phyloP scores from a whole-genome alignment of 768 basidiomycete species.

The Suillus alpinus region DNA sequence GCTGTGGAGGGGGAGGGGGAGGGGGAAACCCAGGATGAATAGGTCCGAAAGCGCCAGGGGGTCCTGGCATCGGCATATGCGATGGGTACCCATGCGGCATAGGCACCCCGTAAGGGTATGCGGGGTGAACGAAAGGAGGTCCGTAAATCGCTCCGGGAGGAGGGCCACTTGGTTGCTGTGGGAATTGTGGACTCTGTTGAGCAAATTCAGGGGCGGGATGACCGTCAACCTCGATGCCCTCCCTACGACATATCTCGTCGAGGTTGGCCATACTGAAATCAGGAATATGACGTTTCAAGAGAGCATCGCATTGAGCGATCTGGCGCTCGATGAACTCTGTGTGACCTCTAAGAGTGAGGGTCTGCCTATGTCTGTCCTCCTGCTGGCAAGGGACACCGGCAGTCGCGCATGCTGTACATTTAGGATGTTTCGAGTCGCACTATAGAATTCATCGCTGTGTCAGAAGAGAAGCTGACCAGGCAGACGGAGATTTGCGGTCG shows the following conservation, averaged over 20 bases:
- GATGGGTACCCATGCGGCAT: conserved; percentile 45
- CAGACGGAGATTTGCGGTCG: conserved; percentile 81
- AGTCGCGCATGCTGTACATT: conserved; percentile 81
- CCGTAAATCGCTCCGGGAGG: conserved; percentile 31
- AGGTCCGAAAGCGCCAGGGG: conserved; percentile 47
- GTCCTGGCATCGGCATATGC: conserved; percentile 38
- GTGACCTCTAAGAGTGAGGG: conserved; percentile 80
- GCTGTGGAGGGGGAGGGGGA: conserved; percentile 26
- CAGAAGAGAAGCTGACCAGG: conserved; percentile 34
- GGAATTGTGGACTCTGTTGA: conserved; percentile 35
- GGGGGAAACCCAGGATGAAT: conserved; percentile 60
- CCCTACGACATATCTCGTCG: conserved; percentile 61
- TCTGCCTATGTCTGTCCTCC: conserved; percentile 86
- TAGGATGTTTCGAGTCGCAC: conserved; percentile 90
- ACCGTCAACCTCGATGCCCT: conserved; percentile 56
- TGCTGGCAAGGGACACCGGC: conserved; percentile 81
- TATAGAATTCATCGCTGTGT: conserved; percentile 35
- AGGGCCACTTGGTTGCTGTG: conserved; percentile 21
- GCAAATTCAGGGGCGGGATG: conserved; percentile 24
- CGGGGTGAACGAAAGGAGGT: conserved; percentile 39
- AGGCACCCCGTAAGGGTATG: conserved; percentile 42
- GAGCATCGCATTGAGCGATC: conserved; percentile 72
- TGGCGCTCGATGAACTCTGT: conserved; percentile 81
- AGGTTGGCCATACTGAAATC: conserved; percentile 65
- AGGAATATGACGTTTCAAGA: conserved; percentile 71